Conservation (phyloP, 1,139 yeast species). For the Pichia sp. region DNA sequence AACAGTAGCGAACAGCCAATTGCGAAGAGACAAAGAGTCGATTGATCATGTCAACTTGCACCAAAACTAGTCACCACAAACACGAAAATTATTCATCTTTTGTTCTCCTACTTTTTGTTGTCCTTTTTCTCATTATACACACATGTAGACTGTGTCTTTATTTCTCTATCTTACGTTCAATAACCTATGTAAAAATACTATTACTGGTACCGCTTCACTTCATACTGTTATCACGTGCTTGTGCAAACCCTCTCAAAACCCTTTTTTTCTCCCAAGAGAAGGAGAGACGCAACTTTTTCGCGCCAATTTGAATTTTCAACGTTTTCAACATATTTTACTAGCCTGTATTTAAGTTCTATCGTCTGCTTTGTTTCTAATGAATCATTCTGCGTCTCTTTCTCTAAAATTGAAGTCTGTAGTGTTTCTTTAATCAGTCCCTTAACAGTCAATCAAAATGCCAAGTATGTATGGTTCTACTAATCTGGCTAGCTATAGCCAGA, state of each 20-base stretch:
- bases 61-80: neutral
- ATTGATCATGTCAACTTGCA: conserved; percentile 9
- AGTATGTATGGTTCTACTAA: conserved; percentile 11
- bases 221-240: neutral
- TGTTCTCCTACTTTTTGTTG: neutral
- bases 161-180: neutral
- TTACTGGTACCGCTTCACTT: neutral
- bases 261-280: neutral
- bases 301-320: neutral
- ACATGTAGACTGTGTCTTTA: neutral
- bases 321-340: neutral
- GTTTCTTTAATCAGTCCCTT: conserved; percentile 4
- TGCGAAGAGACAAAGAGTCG: conserved; percentile 28
- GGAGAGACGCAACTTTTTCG: conserved; percentile 1
- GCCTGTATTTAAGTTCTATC: neutral
- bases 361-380: neutral
- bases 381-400: no score
- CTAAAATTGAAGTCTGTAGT: neutral
- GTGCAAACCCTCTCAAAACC: neutral
- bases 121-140: neutral
- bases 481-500: neutral
- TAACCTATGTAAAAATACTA: neutral
- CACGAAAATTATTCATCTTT: neutral
- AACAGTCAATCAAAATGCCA: conserved; percentile 15
- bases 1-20: conserved; percentile 18